phyloP scores from a whole-genome alignment of 768 basidiomycete genomes.

The Tulasnella sp. region DNA sequence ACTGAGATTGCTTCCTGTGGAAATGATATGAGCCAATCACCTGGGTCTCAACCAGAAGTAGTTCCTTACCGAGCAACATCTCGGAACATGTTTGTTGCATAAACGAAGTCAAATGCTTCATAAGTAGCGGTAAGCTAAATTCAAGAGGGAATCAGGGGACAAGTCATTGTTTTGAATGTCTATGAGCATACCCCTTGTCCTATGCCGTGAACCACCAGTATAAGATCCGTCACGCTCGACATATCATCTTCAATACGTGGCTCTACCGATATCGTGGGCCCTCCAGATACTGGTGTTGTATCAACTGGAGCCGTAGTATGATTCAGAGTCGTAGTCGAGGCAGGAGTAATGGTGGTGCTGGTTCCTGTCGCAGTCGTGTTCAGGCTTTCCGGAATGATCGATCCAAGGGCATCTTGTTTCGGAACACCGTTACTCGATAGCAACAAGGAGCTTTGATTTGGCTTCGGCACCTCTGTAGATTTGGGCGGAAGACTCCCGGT shows the following conservation, averaged over 20 bases:
- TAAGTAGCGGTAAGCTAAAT: constrained; percentile 27
- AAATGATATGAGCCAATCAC: neutral
- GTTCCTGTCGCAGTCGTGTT: too few relatives aligned
- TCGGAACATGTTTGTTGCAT: constrained; percentile 31
- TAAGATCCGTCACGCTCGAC: constrained; percentile 30
- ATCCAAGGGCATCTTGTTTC: too few relatives aligned
- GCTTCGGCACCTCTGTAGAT: too few relatives aligned
- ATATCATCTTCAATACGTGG: constrained; percentile 13
- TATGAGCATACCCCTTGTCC: constrained; percentile 23
- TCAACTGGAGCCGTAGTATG: too few relatives aligned
- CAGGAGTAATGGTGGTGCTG: too few relatives aligned
- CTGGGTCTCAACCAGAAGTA: neutral
- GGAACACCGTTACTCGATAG: too few relatives aligned
- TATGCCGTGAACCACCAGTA: constrained; percentile 35
- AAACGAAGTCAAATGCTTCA: constrained; percentile 33
- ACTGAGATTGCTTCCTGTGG: constrained; percentile 27
- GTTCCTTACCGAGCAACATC: constrained; percentile 26
- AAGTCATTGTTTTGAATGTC: neutral
- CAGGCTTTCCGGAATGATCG: too few relatives aligned
- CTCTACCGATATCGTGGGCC: too few relatives aligned
- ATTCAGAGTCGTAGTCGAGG: too few relatives aligned
- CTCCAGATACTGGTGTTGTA: too few relatives aligned
- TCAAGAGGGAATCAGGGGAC: neutral
- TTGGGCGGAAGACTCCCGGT: too few relatives aligned
- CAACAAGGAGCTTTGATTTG: too few relatives aligned